These are phyloP conservation scores for Oxalis stricta DNA, from an alignment of 441 rosid genomes.

Conservation along the genomic window DNA sequence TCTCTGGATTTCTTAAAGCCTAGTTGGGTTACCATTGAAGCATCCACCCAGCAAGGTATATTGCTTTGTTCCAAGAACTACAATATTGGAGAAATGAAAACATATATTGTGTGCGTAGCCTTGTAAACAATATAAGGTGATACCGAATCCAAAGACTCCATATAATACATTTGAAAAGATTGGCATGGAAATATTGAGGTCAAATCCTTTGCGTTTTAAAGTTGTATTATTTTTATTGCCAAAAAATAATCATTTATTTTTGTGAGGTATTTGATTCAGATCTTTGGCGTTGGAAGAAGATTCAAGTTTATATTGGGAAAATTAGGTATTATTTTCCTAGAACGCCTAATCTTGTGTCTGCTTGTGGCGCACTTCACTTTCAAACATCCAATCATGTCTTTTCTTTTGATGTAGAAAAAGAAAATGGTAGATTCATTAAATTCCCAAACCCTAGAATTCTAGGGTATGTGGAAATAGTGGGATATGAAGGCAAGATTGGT, in stretches of 20 bases:
- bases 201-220: slow-evolving; percentile 5
- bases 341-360: background rate
- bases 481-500: slow-evolving; percentile 11
- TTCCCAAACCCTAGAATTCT: slow-evolving; percentile 1
- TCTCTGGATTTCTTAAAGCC: slow-evolving; percentile 13
- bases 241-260: too few species aligned
- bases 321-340: background rate
- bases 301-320: too few species aligned
- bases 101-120: slow-evolving; percentile 11
- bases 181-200: slow-evolving; percentile 1
- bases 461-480: background rate
- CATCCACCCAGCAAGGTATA: too few species aligned
- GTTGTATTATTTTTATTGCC: background rate
- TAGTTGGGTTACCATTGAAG: too few species aligned
- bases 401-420: background rate
- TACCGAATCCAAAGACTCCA: slow-evolving; percentile 12
- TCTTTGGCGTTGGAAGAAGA: slow-evolving; percentile 5
- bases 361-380: background rate
- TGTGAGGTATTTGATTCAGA: slow-evolving; percentile 12
- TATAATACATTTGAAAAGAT: background rate
- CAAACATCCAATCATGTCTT: background rate
- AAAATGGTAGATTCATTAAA: background rate
- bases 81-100: too few species aligned
- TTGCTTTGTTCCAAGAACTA: slow-evolving; percentile 5
- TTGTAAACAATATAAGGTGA: slow-evolving; percentile 3